Evolutionary conservation across 2,329 filamentous ascomycete species (phyloP).

Genomic region (Penicillium sp.): DNA sequence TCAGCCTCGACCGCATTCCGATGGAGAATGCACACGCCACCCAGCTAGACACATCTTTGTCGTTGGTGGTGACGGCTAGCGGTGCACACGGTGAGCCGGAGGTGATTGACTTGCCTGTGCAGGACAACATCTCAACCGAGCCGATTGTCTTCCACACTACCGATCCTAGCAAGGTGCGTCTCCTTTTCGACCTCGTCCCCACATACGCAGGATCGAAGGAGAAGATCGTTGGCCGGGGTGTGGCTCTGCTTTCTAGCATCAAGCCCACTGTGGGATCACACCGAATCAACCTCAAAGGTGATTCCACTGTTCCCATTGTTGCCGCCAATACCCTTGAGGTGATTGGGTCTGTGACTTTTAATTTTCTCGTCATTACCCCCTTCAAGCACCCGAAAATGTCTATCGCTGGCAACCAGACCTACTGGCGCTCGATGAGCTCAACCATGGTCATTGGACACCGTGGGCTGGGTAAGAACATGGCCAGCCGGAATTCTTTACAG

Average conservation of each 20-base stretch:
- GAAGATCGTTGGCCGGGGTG: slow-evolving; percentile 75
- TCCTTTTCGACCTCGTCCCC: slow-evolving; percentile 89
- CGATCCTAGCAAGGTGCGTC: slow-evolving; percentile 70
- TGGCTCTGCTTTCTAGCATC: slow-evolving; percentile 77
- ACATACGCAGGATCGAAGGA: slow-evolving; percentile 80
- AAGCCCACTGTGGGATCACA: slow-evolving; percentile 74
- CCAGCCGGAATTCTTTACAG: slow-evolving; percentile 75
- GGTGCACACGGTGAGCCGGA: slow-evolving; percentile 79
- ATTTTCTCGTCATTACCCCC: slow-evolving; percentile 87
- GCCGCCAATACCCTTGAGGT: slow-evolving; percentile 73
- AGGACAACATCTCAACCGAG: slow-evolving; percentile 87
- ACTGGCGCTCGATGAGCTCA: slow-evolving; percentile 86
- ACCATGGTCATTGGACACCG: slow-evolving; percentile 72
- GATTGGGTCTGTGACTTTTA: slow-evolving; percentile 92
- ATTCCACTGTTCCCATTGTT: slow-evolving; percentile 84
- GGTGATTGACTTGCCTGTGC: slow-evolving; percentile 82
- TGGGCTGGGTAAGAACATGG: slow-evolving; percentile 81
- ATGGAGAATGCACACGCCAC: slow-evolving; percentile 81
- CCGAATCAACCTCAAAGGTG: slow-evolving; percentile 84
- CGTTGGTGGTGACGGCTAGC: slow-evolving; percentile 76
- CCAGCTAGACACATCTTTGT: slow-evolving; percentile 86
- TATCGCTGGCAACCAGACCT: slow-evolving; percentile 80
- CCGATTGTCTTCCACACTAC: slow-evolving; percentile 79
- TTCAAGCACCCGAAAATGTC: slow-evolving; percentile 92
- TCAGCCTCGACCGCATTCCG: slow-evolving; percentile 80